A percentile compares a stretch with the other conserved stretches of the same genome.
Evolutionary conservation across 306 rosid species (phyloP).

Genomic region (Begonia masoniana): DNA sequence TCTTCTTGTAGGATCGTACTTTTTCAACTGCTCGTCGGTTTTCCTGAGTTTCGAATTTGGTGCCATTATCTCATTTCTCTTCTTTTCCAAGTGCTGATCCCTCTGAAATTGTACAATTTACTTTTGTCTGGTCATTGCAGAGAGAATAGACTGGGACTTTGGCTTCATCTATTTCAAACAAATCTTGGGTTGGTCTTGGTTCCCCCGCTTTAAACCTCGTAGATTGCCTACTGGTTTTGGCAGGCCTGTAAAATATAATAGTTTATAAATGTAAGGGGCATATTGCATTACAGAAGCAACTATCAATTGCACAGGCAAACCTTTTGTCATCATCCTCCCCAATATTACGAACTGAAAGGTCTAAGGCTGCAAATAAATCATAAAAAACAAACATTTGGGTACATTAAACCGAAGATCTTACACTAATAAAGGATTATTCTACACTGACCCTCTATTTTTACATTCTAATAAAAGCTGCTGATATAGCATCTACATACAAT

Average conservation of each 20-base stretch:
- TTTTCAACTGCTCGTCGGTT: slow-evolving; percentile 37
- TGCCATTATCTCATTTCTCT: slow-evolving; percentile 13
- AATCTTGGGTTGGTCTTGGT: slow-evolving; percentile 32
- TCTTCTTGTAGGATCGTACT: slow-evolving; percentile 63
- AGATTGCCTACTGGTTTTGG: slow-evolving; percentile 45
- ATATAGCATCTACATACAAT: no score
- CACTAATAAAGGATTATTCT: neutral
- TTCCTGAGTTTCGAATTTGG: slow-evolving; percentile 20
- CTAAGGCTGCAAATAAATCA: slow-evolving; percentile 43
- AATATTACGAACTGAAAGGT: slow-evolving; percentile 21
- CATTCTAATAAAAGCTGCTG: no score
- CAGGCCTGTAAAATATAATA: slow-evolving; percentile 26
- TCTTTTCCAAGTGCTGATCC: slow-evolving; percentile 11
- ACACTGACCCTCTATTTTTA: no score
- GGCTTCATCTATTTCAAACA: slow-evolving; percentile 19
- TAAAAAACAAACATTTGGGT: slow-evolving; percentile 10
- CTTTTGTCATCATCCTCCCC: slow-evolving; percentile 29
- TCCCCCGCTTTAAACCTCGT: slow-evolving; percentile 24
- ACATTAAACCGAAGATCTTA: neutral
- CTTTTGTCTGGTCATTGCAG: slow-evolving; percentile 17
- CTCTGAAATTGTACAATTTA: slow-evolving; percentile 16
- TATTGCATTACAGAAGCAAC: slow-evolving; percentile 12
- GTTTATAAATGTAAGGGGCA: slow-evolving; percentile 11
- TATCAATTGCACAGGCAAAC: slow-evolving; percentile 21
- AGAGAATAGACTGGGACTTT: slow-evolving; percentile 21